These are phyloP conservation scores for Yamadazyma paraphyllophila DNA, from an alignment of 805 yeast species.

Conservation along the genomic window DNA sequence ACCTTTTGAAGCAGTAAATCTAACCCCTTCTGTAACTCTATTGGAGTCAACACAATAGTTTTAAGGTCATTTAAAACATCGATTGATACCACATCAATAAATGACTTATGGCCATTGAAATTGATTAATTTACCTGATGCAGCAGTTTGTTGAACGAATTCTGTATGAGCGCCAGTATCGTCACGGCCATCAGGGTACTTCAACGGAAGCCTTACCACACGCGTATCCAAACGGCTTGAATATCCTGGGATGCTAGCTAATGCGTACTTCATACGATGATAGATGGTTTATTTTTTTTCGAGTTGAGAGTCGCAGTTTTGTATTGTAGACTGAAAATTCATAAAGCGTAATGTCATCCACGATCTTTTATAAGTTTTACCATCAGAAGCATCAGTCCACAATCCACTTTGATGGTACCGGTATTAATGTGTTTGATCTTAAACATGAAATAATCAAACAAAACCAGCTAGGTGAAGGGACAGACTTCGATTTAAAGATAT, in stretches of 20 bases:
- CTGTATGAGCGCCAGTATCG: conserved; percentile 18
- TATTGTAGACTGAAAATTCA: neutral
- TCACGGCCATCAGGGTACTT: conserved; percentile 4
- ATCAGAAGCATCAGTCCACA: conserved; percentile 76
- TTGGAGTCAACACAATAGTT: conserved; percentile 39
- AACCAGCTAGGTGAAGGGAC: conserved; percentile 81
- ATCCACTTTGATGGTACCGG: conserved; percentile 96
- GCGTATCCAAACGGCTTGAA: conserved; percentile 7
- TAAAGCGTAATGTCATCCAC: conserved; percentile 67
- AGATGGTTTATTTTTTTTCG: conserved; percentile 2
- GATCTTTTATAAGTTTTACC: conserved; percentile 80
- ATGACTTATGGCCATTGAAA: conserved; percentile 17
- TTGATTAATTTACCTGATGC: conserved; percentile 23
- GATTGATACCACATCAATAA: conserved; percentile 28
- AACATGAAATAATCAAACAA: conserved; percentile 80
- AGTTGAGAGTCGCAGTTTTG: neutral
- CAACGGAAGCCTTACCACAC: conserved; percentile 14
- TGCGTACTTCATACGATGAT: conserved; percentile 6
- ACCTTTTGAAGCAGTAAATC: conserved; percentile 33
- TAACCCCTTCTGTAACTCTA: conserved; percentile 19
- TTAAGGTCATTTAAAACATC: conserved; percentile 30
- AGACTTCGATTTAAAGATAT: conserved; percentile 75
- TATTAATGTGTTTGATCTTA: conserved; percentile 88
- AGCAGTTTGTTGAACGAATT: conserved; percentile 20
- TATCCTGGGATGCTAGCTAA: conserved; percentile 10